These are phyloP conservation scores for Trypanosoma platydactyli DNA, from an alignment of 208 protist genomes.

Conservation along the genomic window DNA sequence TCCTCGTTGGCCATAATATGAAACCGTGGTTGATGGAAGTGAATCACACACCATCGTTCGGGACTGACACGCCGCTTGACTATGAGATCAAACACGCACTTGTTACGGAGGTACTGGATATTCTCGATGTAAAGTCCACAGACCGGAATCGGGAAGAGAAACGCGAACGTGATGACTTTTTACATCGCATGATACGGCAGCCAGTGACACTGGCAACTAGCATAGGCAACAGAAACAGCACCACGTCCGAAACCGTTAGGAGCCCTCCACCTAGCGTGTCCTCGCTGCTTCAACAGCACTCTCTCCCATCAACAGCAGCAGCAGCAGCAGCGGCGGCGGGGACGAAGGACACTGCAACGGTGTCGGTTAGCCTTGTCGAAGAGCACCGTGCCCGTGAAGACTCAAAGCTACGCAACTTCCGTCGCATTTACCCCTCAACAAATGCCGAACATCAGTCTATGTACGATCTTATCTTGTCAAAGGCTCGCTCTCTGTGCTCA, in stretches of 20 bases:
- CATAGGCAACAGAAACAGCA: background rate
- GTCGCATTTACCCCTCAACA: conserved; percentile 74
- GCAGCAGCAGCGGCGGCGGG: background rate
- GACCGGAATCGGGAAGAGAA: conserved; percentile 66
- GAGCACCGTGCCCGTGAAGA: conserved; percentile 68
- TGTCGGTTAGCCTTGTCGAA: conserved; percentile 17
- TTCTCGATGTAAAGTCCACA: conserved; percentile 79
- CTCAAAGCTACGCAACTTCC: conserved; percentile 74
- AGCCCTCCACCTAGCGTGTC: conserved; percentile 8
- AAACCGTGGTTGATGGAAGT: conserved; percentile 96
- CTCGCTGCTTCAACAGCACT: conserved; percentile 2
- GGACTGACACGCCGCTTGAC: conserved; percentile 92
- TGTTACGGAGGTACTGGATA: conserved; percentile 84
- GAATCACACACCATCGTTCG: conserved; percentile 96
- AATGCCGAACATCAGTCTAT: conserved; percentile 58
- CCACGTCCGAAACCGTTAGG: background rate
- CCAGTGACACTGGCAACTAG: conserved; percentile 19
- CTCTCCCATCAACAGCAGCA: background rate
- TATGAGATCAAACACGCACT: conserved; percentile 90
- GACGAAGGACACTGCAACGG: conserved; percentile 3
- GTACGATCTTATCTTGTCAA: conserved; percentile 69
- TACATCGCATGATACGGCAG: conserved; percentile 69
- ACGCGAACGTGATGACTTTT: conserved; percentile 75
- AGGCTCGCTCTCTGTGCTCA: conserved; percentile 29
- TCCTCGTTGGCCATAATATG: conserved; percentile 92